Conservation (phyloP, 306 rosid genomes). For the Macrotyloma uniflorum region DNA sequence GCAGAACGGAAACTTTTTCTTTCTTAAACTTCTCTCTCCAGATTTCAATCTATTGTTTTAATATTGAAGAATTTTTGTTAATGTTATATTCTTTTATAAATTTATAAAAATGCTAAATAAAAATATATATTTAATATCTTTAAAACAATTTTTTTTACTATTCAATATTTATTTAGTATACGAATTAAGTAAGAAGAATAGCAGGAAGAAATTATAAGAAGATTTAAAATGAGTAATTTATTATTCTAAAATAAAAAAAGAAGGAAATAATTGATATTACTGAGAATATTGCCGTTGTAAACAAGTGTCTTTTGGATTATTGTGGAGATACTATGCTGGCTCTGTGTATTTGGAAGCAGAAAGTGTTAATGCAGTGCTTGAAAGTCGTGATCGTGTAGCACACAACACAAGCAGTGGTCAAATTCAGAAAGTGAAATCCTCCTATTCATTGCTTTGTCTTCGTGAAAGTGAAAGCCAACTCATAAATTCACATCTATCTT, state of each 20-base stretch:
- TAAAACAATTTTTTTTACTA: too few species aligned
- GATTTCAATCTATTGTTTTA: too few species aligned
- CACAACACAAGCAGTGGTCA: not conserved
- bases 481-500: too few species aligned
- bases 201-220: not conserved
- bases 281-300: conserved; percentile 20
- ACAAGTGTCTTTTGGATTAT: not conserved
- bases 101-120: too few species aligned
- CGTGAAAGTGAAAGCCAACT: too few species aligned
- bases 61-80: too few species aligned
- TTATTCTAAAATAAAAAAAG: not conserved
- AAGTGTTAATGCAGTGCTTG: not conserved
- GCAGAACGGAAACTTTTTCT: not conserved
- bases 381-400: not conserved
- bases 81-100: too few species aligned
- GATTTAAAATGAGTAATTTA: not conserved
- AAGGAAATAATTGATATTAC: too few species aligned
- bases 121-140: too few species aligned
- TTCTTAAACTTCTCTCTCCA: not conserved
- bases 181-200: not conserved
- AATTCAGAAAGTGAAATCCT: not conserved
- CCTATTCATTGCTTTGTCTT: not conserved
- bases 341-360: not conserved
- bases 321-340: not conserved
- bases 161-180: too few species aligned